phyloP scores from a whole-genome alignment of 208 protist genomes.

The Leishmania aethiopica region DNA sequence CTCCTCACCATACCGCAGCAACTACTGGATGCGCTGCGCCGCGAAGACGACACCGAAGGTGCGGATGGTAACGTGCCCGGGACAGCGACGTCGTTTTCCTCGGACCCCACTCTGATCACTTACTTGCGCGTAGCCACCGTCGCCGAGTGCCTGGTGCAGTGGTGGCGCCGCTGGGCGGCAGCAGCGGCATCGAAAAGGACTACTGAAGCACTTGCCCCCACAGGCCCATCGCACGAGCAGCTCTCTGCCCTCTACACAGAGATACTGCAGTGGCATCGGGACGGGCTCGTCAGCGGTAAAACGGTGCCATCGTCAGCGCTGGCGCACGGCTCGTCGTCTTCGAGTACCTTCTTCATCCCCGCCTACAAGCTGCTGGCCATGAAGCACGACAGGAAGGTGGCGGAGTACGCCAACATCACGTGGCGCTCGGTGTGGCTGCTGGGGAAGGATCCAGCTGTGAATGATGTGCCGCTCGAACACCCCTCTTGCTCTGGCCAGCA shows the following conservation, averaged over 20 bases:
- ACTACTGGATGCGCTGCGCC: conserved; percentile 54
- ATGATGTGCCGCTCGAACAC: conserved; percentile 74
- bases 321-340: not conserved
- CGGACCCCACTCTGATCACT: conserved; percentile 38
- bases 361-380: conserved; percentile 56
- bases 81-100: conserved; percentile 13
- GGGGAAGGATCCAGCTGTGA: conserved; percentile 61
- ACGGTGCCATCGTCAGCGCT: not conserved
- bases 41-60: conserved; percentile 24
- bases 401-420: conserved; percentile 35
- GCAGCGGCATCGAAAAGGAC: not conserved
- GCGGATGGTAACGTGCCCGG: not conserved
- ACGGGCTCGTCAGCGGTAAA: not conserved
- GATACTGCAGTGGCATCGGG: conserved; percentile 42
- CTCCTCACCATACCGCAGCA: conserved; percentile 78
- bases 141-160: conserved; percentile 27
- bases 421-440: conserved; percentile 63
- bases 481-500: conserved; percentile 85
- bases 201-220: not conserved
- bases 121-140: conserved; percentile 59
- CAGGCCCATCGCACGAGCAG: conserved; percentile 6
- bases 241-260: conserved; percentile 26
- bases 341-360: conserved; percentile 49
- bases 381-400: conserved; percentile 54
- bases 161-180: conserved; percentile 9